Evolutionary conservation across 805 yeast species (phyloP).

Genomic region (Pichia insulana): DNA sequence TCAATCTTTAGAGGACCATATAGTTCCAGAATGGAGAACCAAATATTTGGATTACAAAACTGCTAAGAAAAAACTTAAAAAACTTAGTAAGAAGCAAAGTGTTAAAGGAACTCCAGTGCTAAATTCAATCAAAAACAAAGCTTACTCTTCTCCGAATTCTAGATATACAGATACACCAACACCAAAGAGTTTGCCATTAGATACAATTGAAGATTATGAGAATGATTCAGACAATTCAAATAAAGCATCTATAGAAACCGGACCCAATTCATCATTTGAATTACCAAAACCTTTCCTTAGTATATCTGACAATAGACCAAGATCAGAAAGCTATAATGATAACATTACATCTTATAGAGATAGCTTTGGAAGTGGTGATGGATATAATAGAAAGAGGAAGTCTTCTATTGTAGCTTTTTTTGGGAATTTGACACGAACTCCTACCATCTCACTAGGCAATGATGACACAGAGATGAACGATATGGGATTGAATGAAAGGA

Average conservation of each 20-base stretch:
- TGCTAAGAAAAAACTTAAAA: constrained; percentile 33
- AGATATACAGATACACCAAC: background rate
- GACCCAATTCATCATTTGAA: background rate
- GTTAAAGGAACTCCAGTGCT: constrained; percentile 6
- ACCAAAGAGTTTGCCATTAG: background rate
- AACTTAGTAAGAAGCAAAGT: constrained; percentile 15
- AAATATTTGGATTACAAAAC: constrained; percentile 66
- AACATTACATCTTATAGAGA: background rate
- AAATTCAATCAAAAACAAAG: background rate
- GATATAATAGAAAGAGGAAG: constrained; percentile 11
- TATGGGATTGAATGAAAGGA: constrained; percentile 30
- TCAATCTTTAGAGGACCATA: constrained; percentile 54
- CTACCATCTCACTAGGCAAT: constrained; percentile 1
- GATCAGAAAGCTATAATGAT: background rate
- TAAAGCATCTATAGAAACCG: background rate
- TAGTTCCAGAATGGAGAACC: constrained; percentile 86
- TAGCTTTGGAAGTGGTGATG: too few relatives aligned
- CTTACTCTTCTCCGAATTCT: background rate
- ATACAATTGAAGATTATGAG: background rate
- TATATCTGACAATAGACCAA: background rate
- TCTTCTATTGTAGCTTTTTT: constrained; percentile 20
- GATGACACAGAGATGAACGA: constrained; percentile 23
- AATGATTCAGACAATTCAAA: background rate
- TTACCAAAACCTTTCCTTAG: constrained; percentile 6
- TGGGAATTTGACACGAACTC: constrained; percentile 7